Evolutionary conservation across 768 basidiomycete genomes (phyloP), one percentile per base, ranked within the genome.

Genomic region (Russula griseocarnosa): DNA sequence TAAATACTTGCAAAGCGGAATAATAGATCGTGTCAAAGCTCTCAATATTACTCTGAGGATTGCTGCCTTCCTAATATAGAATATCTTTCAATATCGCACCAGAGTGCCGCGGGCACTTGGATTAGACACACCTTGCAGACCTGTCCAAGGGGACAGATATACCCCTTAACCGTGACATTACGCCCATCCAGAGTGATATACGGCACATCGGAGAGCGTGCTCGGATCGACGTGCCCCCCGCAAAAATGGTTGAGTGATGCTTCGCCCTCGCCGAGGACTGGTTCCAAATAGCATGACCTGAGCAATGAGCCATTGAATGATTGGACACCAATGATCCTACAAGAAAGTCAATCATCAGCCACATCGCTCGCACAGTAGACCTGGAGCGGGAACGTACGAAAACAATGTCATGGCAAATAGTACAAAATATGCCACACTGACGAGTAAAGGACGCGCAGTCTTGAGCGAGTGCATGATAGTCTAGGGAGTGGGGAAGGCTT

Each of bases 381-480:
- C 4, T 18, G 26, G 49, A 50, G 5, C 10, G 49, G 13, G 42
- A 61, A 78, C 87, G 69, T 63, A 92, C 90, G 91, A 92, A 74
- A 98, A 97, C 7, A 98, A 71, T 14, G 85, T 76, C 77, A 94
- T 87, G 0, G 94, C 94, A 70, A 98, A 98, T 24, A 94, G 67
- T 18, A 97, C 89, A 71, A 98, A 98, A 73, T 91, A 90, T 0
- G 93, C 85, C 5, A 98, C 94, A 62, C 87, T 88, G 5, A 93
- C 85, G 10, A 98, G 82, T n/a, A 97, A 77, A 0, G 95, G 94
- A 26, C 87, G 83, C 0, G 95, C 94, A 1, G 85, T 87, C 76
- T 98, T 98, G 60, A 98, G 77, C 3, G 92, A 94, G 63, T 86
- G 89, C 80, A 98, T 87, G 70, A 98, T 97, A 0, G 94, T 89